These are phyloP conservation scores for Schizophyllum commune DNA, from an alignment of 1,284 basidiomycete species.

Conservation along the genomic window DNA sequence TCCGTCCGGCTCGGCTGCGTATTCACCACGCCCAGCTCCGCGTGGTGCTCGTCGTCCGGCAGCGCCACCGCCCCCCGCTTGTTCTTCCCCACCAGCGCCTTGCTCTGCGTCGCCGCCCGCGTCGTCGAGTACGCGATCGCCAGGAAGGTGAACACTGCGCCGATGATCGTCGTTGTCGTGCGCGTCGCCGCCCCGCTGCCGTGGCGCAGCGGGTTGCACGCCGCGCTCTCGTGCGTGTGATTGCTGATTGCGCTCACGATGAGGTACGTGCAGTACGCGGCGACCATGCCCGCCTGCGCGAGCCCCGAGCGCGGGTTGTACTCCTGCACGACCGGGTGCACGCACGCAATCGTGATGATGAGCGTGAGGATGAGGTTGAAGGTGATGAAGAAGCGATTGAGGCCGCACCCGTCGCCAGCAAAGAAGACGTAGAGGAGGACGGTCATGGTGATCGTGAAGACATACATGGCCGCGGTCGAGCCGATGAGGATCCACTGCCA, in stretches of 20 bases:
- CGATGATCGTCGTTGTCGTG: conserved; percentile 85
- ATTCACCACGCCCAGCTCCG: conserved; percentile 69
- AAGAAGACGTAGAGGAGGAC: conserved; percentile 91
- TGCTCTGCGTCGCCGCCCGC: conserved; percentile 91
- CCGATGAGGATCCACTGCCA: conserved; percentile 98
- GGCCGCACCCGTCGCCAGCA: conserved; percentile 76
- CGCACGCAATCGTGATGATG: conserved; percentile 76
- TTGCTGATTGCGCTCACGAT: conserved; percentile 93
- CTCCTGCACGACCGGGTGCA: conserved; percentile 87
- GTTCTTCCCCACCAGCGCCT: conserved; percentile 76
- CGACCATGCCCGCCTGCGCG: conserved; percentile 94
- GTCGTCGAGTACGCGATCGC: conserved; percentile 98
- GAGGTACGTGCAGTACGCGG: conserved; percentile 95
- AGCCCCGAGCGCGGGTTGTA: conserved; percentile 92
- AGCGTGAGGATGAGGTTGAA: conserved; percentile 84
- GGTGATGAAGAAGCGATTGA: conserved; percentile 94
- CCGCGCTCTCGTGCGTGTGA: conserved; percentile 72
- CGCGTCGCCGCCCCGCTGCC: conserved; percentile 56
- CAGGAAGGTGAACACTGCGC: conserved; percentile 94
- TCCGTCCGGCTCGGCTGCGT: conserved; percentile 85
- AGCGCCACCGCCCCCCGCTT: conserved; percentile 59
- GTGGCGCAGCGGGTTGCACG: conserved; percentile 84
- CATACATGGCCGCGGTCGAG: conserved; percentile 88
- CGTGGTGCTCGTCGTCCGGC: conserved; percentile 44
- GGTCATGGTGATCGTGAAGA: conserved; percentile 77